Evolutionary conservation across 345 rosid species (phyloP).

Genomic region (Leavenworthia alabamica): DNA sequence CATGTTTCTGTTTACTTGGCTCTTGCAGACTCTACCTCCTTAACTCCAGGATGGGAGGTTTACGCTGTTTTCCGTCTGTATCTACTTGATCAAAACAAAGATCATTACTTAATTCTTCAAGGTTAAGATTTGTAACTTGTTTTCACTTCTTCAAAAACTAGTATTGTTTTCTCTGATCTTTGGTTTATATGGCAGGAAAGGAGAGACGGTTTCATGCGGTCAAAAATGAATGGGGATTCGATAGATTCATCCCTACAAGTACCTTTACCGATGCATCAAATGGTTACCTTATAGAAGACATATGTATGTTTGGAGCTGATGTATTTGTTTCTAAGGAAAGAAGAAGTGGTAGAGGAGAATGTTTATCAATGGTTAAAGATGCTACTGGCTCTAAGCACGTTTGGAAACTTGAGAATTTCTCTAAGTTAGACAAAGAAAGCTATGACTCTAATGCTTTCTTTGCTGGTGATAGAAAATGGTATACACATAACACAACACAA

Average conservation of each 20-base stretch:
- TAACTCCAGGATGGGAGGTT: constrained; percentile 48
- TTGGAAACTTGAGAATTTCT: constrained; percentile 30
- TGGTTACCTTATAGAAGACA: constrained; percentile 33
- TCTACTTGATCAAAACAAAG: constrained; percentile 35
- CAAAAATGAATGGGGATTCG: constrained; percentile 33
- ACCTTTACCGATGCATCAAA: constrained; percentile 19
- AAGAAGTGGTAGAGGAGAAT: constrained; percentile 33
- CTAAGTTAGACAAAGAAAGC: constrained; percentile 24
- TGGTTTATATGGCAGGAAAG: constrained; percentile 18
- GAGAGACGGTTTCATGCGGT: constrained; percentile 31
- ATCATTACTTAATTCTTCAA: constrained; percentile 26
- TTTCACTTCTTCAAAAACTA: background rate
- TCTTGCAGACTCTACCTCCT: constrained; percentile 36
- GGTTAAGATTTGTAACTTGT: constrained; percentile 13
- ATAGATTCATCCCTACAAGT: constrained; percentile 16
- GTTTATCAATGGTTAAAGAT: constrained; percentile 32
- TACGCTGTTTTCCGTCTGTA: constrained; percentile 40
- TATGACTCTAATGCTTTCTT: constrained; percentile 27
- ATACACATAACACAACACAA: too few species aligned
- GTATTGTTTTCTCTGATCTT: background rate
- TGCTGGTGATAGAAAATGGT: constrained; percentile 34
- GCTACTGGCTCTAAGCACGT: constrained; percentile 21
- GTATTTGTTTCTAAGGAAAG: constrained; percentile 33
- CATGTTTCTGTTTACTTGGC: constrained; percentile 51
- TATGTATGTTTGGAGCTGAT: constrained; percentile 37